A percentile compares a stretch with the other conserved stretches of the same genome.
phyloP scores from a whole-genome alignment of 2,329 filamentous ascomycete genomes.

The Hypoxylon sp. region DNA sequence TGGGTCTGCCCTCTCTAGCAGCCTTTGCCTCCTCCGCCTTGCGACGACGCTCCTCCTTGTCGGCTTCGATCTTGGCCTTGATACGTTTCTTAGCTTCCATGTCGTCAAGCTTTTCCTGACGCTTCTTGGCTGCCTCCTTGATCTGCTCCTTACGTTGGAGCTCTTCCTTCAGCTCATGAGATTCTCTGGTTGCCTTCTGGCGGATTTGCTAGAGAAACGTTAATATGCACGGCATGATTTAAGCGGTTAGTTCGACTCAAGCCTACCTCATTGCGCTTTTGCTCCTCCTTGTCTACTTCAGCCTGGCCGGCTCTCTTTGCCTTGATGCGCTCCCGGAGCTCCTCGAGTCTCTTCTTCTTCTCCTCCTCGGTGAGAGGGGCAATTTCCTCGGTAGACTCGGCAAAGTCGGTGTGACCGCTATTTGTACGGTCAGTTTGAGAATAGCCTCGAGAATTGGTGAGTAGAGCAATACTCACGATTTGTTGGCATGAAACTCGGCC shows the following conservation, averaged over 20 bases:
- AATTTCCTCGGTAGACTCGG: constrained; percentile 93
- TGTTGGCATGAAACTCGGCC: constrained; percentile 90
- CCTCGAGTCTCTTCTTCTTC: constrained; percentile 82
- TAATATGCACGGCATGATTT: constrained; percentile 10
- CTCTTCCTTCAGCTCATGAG: constrained; percentile 90
- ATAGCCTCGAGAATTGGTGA: background rate
- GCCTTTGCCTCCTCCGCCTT: constrained; percentile 91
- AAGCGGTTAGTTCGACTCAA: constrained; percentile 2
- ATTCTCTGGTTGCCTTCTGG: constrained; percentile 89
- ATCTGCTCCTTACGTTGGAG: constrained; percentile 89
- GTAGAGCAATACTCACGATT: constrained; percentile 69
- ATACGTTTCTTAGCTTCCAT: constrained; percentile 88
- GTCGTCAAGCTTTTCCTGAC: constrained; percentile 88
- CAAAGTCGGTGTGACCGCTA: constrained; percentile 88
- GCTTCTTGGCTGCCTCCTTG: constrained; percentile 89
- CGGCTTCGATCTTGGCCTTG: constrained; percentile 92
- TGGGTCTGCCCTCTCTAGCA: constrained; percentile 79
- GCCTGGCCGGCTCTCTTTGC: constrained; percentile 78
- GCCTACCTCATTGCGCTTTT: constrained; percentile 84
- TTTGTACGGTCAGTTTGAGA: background rate
- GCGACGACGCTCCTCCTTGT: constrained; percentile 88
- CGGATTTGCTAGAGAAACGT: constrained; percentile 71
- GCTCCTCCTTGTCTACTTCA: constrained; percentile 81
- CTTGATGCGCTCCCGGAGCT: constrained; percentile 78
- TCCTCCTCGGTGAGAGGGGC: constrained; percentile 92